Evolutionary conservation across 768 basidiomycete genomes (phyloP).

Genomic region (Pulveroboletus sp.): DNA sequence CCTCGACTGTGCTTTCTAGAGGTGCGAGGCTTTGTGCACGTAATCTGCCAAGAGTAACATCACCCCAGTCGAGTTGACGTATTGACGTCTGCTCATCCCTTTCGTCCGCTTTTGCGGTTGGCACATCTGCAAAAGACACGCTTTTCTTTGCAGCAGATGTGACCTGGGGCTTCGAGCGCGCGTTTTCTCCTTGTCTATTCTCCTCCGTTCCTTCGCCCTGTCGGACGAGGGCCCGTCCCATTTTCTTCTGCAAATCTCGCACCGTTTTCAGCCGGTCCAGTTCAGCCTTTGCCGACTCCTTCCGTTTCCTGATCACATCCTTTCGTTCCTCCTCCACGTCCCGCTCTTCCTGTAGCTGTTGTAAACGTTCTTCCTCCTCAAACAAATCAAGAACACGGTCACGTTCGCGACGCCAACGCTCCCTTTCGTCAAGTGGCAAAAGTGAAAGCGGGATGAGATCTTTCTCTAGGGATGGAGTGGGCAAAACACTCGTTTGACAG

Average conservation of each 20-base stretch:
- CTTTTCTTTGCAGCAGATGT: constrained; percentile 45
- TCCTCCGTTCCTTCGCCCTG: constrained; percentile 37
- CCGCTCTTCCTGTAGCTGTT: constrained; percentile 38
- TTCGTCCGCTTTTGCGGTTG: constrained; percentile 20
- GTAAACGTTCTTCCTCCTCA: constrained; percentile 62
- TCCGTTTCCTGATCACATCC: constrained; percentile 48
- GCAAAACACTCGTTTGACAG: constrained; percentile 15
- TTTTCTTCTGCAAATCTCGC: constrained; percentile 64
- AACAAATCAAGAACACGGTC: constrained; percentile 62
- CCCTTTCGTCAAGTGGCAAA: constrained; percentile 44
- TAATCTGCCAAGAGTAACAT: constrained; percentile 49
- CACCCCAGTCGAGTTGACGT: constrained; percentile 44
- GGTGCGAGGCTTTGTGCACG: constrained; percentile 35
- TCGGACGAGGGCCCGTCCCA: constrained; percentile 64
- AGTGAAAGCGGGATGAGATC: constrained; percentile 43
- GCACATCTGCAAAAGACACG: constrained; percentile 57
- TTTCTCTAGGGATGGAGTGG: constrained; percentile 34
- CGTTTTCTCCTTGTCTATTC: constrained; percentile 25
- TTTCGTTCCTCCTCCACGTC: constrained; percentile 39
- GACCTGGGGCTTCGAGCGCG: constrained; percentile 22
- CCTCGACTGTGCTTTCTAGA: constrained; percentile 27
- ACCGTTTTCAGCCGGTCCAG: constrained; percentile 35
- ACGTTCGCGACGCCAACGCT: constrained; percentile 51
- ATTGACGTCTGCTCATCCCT: constrained; percentile 2
- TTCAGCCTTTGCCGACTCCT: constrained; percentile 42